These are phyloP conservation scores for Mortierella sp. DNA, from an alignment of 371 early-diverging fungal genomes.

Conservation along the genomic window DNA sequence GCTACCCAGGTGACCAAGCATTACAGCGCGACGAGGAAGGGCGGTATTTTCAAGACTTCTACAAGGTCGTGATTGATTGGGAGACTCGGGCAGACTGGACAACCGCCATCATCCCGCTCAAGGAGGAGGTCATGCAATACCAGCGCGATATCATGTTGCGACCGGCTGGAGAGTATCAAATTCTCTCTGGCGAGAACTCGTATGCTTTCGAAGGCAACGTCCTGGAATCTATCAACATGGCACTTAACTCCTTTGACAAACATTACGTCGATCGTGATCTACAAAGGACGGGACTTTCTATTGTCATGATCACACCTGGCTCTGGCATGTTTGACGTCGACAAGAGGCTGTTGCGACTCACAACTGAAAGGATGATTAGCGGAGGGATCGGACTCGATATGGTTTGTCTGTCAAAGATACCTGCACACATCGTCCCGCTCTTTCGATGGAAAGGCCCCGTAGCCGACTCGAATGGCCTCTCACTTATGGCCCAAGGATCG, in stretches of 20 bases:
- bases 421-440: slow-evolving; percentile 90
- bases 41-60: slow-evolving; percentile 88
- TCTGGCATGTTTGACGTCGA: slow-evolving; percentile 89
- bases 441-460: slow-evolving; percentile 66
- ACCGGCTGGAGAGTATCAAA: slow-evolving; percentile 60
- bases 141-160: slow-evolving; percentile 79
- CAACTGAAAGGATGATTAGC: slow-evolving; percentile 95
- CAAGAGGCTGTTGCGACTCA: slow-evolving; percentile 84
- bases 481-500: slow-evolving; percentile 20
- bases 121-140: slow-evolving; percentile 85
- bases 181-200: slow-evolving; percentile 74
- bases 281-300: slow-evolving; percentile 89
- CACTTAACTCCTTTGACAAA: slow-evolving; percentile 92
- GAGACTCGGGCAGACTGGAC: slow-evolving; percentile 91
- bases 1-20: slow-evolving; percentile 56
- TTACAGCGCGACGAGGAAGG: slow-evolving; percentile 60
- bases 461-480: slow-evolving; percentile 33
- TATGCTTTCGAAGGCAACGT: slow-evolving; percentile 91
- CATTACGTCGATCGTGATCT: slow-evolving; percentile 95
- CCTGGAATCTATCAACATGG: slow-evolving; percentile 94
- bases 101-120: slow-evolving; percentile 76
- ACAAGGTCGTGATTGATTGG: slow-evolving; percentile 94
- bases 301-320: slow-evolving; percentile 92
- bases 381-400: slow-evolving; percentile 94
- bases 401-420: slow-evolving; percentile 88